Conservation (phyloP, 805 yeast genomes). For the Saturnispora zaruensis region DNA sequence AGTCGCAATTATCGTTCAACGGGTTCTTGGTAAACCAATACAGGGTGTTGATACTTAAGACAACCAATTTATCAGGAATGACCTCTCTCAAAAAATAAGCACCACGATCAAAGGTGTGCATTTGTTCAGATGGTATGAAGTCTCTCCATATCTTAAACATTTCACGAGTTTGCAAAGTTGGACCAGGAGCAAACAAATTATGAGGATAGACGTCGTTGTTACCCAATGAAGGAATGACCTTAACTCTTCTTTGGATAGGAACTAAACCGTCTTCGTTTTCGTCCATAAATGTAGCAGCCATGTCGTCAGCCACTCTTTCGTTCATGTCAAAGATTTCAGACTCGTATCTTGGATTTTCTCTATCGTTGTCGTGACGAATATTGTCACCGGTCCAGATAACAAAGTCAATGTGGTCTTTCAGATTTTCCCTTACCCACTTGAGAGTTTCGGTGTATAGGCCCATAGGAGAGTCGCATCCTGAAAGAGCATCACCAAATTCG, state of each 20-base stretch:
- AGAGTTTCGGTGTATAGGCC: slow-evolving; percentile 53
- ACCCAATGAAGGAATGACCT: slow-evolving; percentile 65
- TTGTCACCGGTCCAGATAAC: slow-evolving; percentile 91
- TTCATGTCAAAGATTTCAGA: slow-evolving; percentile 63
- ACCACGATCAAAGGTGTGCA: slow-evolving; percentile 65
- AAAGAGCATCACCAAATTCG: slow-evolving; percentile 62
- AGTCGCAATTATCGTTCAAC: slow-evolving; percentile 71
- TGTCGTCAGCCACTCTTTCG: slow-evolving; percentile 41
- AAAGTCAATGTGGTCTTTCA: slow-evolving; percentile 73
- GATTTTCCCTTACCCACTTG: slow-evolving; percentile 53
- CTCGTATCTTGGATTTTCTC: slow-evolving; percentile 67
- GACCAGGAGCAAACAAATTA: slow-evolving; percentile 77
- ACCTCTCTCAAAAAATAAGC: slow-evolving; percentile 70
- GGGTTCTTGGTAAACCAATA: slow-evolving; percentile 73
- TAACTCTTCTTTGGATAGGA: slow-evolving; percentile 27
- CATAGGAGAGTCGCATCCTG: slow-evolving; percentile 74
- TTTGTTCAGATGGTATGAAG: slow-evolving; percentile 69
- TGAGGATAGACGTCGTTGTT: slow-evolving; percentile 89
- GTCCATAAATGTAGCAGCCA: slow-evolving; percentile 46
- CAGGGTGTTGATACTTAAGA: slow-evolving; percentile 68
- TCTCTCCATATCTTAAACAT: slow-evolving; percentile 63
- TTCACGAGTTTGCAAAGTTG: slow-evolving; percentile 80
- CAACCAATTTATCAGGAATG: slow-evolving; percentile 72
- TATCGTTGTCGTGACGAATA: slow-evolving; percentile 75
- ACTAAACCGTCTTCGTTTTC: slow-evolving; percentile 27